These are phyloP conservation scores for Candida caryicola DNA, from an alignment of 805 yeast species.

Conservation along the genomic window DNA sequence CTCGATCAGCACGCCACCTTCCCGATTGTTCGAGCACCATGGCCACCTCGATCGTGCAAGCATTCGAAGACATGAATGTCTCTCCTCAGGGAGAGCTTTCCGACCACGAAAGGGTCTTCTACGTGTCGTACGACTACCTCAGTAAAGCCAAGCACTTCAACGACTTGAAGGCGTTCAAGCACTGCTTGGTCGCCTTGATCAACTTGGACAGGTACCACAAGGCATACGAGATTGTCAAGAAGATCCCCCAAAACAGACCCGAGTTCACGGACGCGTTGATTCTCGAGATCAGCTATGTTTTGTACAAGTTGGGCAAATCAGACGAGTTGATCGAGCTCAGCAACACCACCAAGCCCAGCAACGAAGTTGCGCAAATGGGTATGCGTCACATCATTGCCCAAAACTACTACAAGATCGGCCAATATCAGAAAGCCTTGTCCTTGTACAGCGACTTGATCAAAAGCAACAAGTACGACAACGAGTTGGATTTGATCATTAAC, in stretches of 20 bases:
- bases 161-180: conserved; percentile 35
- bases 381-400: conserved; percentile 54
- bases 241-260: conserved; percentile 38
- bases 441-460: conserved; percentile 44
- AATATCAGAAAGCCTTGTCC: conserved; percentile 38
- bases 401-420: conserved; percentile 49
- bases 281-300: conserved; percentile 56
- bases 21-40: too few relatives aligned
- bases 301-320: conserved; percentile 54
- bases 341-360: conserved; percentile 9
- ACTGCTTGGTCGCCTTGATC: conserved; percentile 56
- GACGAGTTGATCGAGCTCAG: conserved; percentile 22
- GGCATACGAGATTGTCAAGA: conserved; percentile 45
- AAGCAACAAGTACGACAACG: conserved; percentile 40
- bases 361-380: conserved; percentile 26
- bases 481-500: conserved; percentile 55
- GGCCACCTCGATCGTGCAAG: conserved; percentile 40
- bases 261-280: conserved; percentile 30
- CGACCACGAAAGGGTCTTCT: conserved; percentile 37
- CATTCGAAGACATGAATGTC: conserved; percentile 40
- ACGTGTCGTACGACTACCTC: conserved; percentile 41
- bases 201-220: conserved; percentile 53
- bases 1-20: too few relatives aligned
- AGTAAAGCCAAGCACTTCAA: conserved; percentile 35
- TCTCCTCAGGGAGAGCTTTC: conserved; percentile 20